Percentiles rank a stretch among this genome's conserved stretches.
These are phyloP conservation scores for Lecanosticta acicola DNA, from an alignment of 2,329 filamentous ascomycete genomes.

Conservation along the genomic window DNA sequence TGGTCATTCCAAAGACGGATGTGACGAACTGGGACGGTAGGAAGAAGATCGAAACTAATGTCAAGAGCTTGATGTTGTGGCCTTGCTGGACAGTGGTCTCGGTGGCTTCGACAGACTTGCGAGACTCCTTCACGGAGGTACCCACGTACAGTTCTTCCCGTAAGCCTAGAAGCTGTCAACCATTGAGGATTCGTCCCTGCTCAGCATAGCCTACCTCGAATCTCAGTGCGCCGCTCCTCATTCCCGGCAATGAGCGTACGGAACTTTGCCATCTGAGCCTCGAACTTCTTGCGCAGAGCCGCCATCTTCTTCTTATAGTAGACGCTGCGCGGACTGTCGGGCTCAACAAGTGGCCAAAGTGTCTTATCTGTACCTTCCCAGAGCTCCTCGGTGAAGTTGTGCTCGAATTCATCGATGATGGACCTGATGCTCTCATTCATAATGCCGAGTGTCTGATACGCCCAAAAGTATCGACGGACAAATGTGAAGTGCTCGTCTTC, in stretches of 20 bases:
- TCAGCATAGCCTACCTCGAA: conserved; percentile 44
- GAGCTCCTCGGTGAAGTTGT: conserved; percentile 55
- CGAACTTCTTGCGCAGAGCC: conserved; percentile 45
- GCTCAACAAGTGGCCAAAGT: conserved; percentile 51
- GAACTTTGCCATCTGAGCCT: conserved; percentile 48
- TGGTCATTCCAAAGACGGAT: conserved; percentile 51
- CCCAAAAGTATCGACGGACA: conserved; percentile 58
- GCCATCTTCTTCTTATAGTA: conserved; percentile 49
- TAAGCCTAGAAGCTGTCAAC: conserved; percentile 34
- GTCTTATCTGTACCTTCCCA: conserved; percentile 53
- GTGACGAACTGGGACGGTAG: conserved; percentile 58
- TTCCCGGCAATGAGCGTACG: conserved; percentile 39
- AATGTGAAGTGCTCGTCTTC: conserved; percentile 58
- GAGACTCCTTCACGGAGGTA: conserved; percentile 56
- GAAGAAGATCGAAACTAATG: conserved; percentile 57
- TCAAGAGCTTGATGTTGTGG: conserved; percentile 56
- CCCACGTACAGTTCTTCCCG: conserved; percentile 59
- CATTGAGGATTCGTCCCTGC: not conserved
- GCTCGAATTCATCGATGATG: conserved; percentile 53
- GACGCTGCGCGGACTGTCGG: conserved; percentile 41
- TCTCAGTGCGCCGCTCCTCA: conserved; percentile 48
- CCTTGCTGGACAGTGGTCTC: conserved; percentile 53
- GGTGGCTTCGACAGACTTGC: conserved; percentile 53
- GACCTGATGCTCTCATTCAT: conserved; percentile 56
- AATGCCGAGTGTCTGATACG: conserved; percentile 55